Evolutionary conservation across 805 yeast genomes (phyloP).

Genomic region (Ogataea siamensis): DNA sequence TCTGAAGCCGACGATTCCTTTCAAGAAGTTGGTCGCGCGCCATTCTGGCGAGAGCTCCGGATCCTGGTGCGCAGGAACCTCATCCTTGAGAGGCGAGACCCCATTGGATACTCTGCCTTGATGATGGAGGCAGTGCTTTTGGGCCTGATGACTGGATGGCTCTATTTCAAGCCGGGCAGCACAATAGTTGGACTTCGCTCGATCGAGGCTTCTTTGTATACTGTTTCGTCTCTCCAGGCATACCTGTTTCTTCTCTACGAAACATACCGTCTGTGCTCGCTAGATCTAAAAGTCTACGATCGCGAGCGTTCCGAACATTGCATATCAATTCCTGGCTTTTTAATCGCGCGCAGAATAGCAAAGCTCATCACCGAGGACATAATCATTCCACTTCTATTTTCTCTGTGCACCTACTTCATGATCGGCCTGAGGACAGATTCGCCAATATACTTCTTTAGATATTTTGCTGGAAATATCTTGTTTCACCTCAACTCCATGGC

Average conservation of each 20-base stretch:
- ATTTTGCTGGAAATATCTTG: conserved; percentile 56
- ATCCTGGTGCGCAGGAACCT: conserved; percentile 47
- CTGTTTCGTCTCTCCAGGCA: conserved; percentile 51
- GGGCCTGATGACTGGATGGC: conserved; percentile 72
- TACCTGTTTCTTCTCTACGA: conserved; percentile 58
- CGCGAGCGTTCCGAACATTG: conserved; percentile 71
- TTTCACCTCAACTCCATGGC: conserved; percentile 56
- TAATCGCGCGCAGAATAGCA: conserved; percentile 63
- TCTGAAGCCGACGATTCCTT: conserved; percentile 9
- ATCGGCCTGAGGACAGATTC: conserved; percentile 57
- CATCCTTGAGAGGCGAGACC: conserved; percentile 49
- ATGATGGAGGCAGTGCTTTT: conserved; percentile 44
- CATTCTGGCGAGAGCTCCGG: conserved; percentile 40
- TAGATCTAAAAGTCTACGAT: conserved; percentile 55
- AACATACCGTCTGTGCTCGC: conserved; percentile 52
- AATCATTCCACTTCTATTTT: conserved; percentile 56
- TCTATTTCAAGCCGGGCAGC: conserved; percentile 62
- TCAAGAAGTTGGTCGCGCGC: conserved; percentile 36
- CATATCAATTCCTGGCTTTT: conserved; percentile 64
- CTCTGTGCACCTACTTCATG: conserved; percentile 71
- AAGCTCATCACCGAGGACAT: conserved; percentile 69
- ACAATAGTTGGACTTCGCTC: conserved; percentile 67
- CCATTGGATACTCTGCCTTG: conserved; percentile 44
- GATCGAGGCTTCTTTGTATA: conserved; percentile 49
- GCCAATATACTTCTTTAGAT: conserved; percentile 55